Conservation (phyloP, 2,329 filamentous ascomycete genomes). For the Helotiales sp. region DNA sequence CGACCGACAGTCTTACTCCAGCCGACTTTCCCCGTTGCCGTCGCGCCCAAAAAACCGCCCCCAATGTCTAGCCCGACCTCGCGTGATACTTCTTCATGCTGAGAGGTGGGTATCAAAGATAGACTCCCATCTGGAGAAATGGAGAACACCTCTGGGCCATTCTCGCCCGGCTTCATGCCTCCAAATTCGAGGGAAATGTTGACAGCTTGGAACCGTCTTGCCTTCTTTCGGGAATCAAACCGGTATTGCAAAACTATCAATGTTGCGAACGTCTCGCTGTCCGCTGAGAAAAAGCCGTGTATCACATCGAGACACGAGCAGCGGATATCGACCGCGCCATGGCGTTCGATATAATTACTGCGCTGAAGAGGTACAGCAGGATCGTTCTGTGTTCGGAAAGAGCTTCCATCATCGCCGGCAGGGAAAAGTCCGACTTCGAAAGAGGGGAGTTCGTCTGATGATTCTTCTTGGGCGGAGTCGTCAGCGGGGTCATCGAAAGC, state of each 20-base stretch:
- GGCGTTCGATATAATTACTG: conserved; percentile 31
- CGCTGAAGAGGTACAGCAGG: conserved; percentile 27
- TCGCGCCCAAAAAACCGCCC: conserved; percentile 2
- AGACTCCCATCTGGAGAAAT: conserved; percentile 10
- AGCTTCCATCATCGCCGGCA: conserved; percentile 14
- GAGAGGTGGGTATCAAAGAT: conserved; percentile 9
- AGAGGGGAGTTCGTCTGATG: conserved; percentile 5
- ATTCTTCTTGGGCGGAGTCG: not conserved
- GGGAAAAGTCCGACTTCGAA: conserved; percentile 11
- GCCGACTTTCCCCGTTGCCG: conserved; percentile 1
- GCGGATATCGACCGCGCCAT: conserved; percentile 38
- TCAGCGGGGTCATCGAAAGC: conserved; percentile 7
- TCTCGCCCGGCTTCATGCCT: conserved; percentile 5
- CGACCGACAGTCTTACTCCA: conserved; percentile 8
- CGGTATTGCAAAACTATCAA: conserved; percentile 38
- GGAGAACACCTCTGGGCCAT: conserved; percentile 23
- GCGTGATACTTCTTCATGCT: conserved; percentile 10
- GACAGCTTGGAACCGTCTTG: conserved; percentile 36
- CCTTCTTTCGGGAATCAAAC: conserved; percentile 36
- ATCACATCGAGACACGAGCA: conserved; percentile 39
- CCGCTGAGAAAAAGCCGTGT: conserved; percentile 34
- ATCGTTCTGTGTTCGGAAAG: conserved; percentile 16
- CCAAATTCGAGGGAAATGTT: conserved; percentile 35
- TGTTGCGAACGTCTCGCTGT: conserved; percentile 33
- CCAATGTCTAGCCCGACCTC: not conserved